Base-by-base conservation (phyloP, 495 filamentous ascomycete species). In the Aspergillus carlsbadensis region DNA sequence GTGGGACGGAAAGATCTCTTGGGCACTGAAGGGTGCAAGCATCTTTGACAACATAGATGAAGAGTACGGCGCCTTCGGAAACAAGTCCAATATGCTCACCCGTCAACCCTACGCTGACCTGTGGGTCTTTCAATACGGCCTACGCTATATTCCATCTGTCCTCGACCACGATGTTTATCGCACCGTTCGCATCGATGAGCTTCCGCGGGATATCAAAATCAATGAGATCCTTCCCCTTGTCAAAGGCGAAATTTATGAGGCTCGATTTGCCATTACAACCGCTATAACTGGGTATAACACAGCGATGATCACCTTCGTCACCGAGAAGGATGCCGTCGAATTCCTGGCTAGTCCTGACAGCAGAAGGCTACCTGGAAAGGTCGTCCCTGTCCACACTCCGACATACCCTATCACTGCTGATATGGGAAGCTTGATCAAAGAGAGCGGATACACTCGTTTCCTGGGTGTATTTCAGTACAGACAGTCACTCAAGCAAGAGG, bases 121-220 rank as follows among this genome's bases (percentile, higher is more conserved):
- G 20, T 63, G 63, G 54, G 51, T 72, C 20, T 69, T 68, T 44
- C 65, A 69, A 34, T 69, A 66, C 18, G 73, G 73, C 1, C 53
- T 74, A 15, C 71, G 73, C 10, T 74, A 70, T 43, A 41, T 71
- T 0, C 70, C 73, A 1, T 10, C 44, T 1, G 11, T 31, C 2
- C 10, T 22, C 3, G 64, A 70, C 1, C 44, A 22, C 6, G 56
- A 73, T 24, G 29, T 54, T 1, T 68, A 69, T 35, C 68, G 73
- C n/a, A 68, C 70, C 0, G 58, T 76, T 21, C 52, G 58, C 11
- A 68, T 76, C 26, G 65, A 71, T 11, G 43, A 65, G 0, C 45
- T 76, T 2, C 70, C 71, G 0, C n/a, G 37, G 4, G 26, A 52
- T 1, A 58, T 54, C 13, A 61, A 43, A 1, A 45, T 74, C 15